phyloP scores from a whole-genome alignment of 176 grass and related monocot genomes.

The Cenchrus purpureus region DNA sequence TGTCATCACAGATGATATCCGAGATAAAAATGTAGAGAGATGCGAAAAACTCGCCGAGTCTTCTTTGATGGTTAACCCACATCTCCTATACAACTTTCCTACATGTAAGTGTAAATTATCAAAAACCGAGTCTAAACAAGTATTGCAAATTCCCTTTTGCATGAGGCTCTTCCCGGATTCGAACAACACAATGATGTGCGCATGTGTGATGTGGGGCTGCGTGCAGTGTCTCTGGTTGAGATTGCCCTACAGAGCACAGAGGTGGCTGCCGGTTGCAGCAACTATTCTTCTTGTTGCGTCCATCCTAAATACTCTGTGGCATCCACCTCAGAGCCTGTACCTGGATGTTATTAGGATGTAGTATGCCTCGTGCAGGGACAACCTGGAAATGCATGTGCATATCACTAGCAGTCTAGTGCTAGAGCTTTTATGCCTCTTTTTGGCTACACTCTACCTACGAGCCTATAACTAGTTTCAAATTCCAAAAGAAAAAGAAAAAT shows the following conservation, averaged over 20 bases:
- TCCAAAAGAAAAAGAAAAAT: not conserved
- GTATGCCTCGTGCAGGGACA: constrained; percentile 10
- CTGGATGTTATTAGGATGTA: not conserved
- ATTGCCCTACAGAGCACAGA: not conserved
- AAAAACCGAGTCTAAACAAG: not conserved
- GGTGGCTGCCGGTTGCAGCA: not conserved
- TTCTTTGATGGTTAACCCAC: too few species aligned
- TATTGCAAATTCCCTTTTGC: not conserved
- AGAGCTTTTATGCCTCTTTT: constrained; percentile 36
- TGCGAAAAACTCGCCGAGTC: too few species aligned
- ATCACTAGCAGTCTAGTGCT: not conserved
- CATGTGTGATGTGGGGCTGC: constrained; percentile 19
- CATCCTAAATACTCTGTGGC: not conserved
- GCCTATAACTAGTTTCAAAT: not conserved
- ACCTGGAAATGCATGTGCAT: not conserved
- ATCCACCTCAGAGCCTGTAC: constrained; percentile 21
- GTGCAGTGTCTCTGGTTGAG: not conserved
- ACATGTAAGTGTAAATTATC: too few species aligned
- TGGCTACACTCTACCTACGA: not conserved
- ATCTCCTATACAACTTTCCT: too few species aligned
- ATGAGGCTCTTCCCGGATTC: not conserved
- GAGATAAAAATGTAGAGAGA: too few species aligned
- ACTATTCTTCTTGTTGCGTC: not conserved
- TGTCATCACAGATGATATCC: too few species aligned
- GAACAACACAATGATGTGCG: not conserved